Evolutionary conservation across 805 yeast genomes (phyloP).

Genomic region (Starmerella vitae): DNA sequence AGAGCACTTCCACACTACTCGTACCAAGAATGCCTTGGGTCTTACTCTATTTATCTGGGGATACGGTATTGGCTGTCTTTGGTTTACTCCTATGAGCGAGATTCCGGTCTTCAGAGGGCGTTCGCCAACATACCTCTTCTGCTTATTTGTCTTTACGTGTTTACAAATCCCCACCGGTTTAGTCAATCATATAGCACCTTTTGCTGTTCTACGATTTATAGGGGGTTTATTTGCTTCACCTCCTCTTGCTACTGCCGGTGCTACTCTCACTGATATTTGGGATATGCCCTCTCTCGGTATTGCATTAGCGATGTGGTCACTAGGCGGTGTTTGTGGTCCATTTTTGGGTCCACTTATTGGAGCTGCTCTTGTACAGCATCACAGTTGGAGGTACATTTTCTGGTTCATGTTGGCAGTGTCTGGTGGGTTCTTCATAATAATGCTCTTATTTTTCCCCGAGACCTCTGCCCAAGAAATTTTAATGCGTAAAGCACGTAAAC

Average conservation of each 20-base stretch:
- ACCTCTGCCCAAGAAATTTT: constrained; percentile 35
- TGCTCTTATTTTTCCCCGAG: constrained; percentile 37
- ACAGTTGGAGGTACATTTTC: constrained; percentile 42
- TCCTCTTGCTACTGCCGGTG: constrained; percentile 46
- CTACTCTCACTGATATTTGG: constrained; percentile 40
- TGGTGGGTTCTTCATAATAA: constrained; percentile 29
- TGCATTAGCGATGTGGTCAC: constrained; percentile 40
- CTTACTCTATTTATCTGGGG: constrained; percentile 45
- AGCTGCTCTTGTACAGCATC: constrained; percentile 34
- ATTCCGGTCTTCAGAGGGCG: constrained; percentile 35
- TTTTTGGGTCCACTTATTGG: constrained; percentile 46
- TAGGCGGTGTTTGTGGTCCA: constrained; percentile 44
- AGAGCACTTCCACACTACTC: constrained; percentile 31
- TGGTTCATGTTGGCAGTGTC: constrained; percentile 36
- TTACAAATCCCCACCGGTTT: constrained; percentile 47
- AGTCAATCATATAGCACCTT: constrained; percentile 37
- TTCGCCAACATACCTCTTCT: constrained; percentile 34
- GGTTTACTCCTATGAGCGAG: constrained; percentile 46
- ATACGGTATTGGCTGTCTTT: constrained; percentile 46
- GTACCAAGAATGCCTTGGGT: constrained; percentile 38
- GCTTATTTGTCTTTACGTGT: constrained; percentile 36
- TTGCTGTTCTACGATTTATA: constrained; percentile 39
- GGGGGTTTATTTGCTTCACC: constrained; percentile 47
- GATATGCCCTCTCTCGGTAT: constrained; percentile 33
- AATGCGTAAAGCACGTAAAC: constrained; percentile 36